Evolutionary conservation across 2,329 filamentous ascomycete genomes (phyloP), one percentile per base, ranked within the genome.

Genomic region (Paracamarosporium sp.): DNA sequence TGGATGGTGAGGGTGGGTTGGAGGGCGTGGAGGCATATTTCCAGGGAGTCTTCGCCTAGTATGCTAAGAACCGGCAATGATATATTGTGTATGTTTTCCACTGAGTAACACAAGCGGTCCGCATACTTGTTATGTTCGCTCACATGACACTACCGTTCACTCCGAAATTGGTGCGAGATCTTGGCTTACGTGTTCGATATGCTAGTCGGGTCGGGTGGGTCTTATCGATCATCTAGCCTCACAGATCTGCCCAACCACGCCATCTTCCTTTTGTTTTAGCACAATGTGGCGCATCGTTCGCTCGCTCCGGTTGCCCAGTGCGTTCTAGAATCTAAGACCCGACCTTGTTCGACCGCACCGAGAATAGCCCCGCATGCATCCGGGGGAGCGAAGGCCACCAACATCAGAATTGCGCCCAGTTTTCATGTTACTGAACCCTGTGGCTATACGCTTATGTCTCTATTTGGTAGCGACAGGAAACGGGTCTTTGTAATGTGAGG

Each of bases 21-120:
- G 47, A 54, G 25, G 73, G 66, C 0, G 61, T 77, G 15, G 73
- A 76, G 55, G 51, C 38, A 41, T 77, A 73, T 47, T 75, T 76
- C 38, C 55, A 44, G 45, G 72, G 73, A 0, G 63, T 76, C 17
- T 60, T 76, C n/a, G 57, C 60, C 20, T 24, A n/a, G 25, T 61
- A 60, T 51, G 27, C 12, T 15, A 11, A 9, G 44, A 9, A 6
- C 11, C 17, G 30, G 7, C 22, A 25, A 45, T 50, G 35, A 11
- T n/a, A 45, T 15, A 27, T 11, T 28, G 28, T 48, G 27, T 25
- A 3, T 48, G 8, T 31, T 7, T 36, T 20, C n/a, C 5, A 24
- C 38, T 41, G n/a, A 12, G 3, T 28, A 27, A 2, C n/a, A 11
- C 13, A 12, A 8, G 43, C 6, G 28, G 9, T 28, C 13, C n/a